These are phyloP conservation scores for Inosperma sp. DNA, from an alignment of 768 basidiomycete genomes.

Conservation along the genomic window DNA sequence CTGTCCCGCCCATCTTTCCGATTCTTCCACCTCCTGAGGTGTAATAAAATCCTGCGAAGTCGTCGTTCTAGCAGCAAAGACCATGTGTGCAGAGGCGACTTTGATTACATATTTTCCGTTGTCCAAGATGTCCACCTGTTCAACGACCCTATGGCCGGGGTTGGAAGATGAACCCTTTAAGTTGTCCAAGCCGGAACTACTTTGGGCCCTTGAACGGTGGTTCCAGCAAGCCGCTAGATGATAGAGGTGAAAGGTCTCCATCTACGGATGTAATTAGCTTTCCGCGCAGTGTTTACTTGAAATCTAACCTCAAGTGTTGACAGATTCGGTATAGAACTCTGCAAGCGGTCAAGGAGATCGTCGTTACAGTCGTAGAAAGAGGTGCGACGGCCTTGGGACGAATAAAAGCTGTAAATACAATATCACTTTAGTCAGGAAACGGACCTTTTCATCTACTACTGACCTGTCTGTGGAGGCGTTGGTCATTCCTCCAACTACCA, in stretches of 20 bases:
- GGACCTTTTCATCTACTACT: background rate
- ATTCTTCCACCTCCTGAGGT: slow-evolving; percentile 53
- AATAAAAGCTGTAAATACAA: slow-evolving; percentile 61
- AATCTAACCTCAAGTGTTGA: slow-evolving; percentile 61
- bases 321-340: slow-evolving; percentile 45
- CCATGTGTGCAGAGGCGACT: slow-evolving; percentile 78
- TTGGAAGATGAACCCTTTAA: too few relatives aligned
- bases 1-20: slow-evolving; percentile 60
- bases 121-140: too few relatives aligned
- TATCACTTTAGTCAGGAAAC: slow-evolving; percentile 2
- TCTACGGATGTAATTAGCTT: slow-evolving; percentile 39
- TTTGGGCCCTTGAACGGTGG: too few relatives aligned
- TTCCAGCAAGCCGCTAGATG: slow-evolving; percentile 76
- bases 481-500: slow-evolving; percentile 43
- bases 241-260: slow-evolving; percentile 81
- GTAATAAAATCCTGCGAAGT: slow-evolving; percentile 72
- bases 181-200: too few relatives aligned
- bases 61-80: slow-evolving; percentile 75
- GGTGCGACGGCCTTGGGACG: slow-evolving; percentile 79
- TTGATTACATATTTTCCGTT: slow-evolving; percentile 53
- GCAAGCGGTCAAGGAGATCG: slow-evolving; percentile 54
- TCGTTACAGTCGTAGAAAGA: slow-evolving; percentile 75
- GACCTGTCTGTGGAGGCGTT: slow-evolving; percentile 86
- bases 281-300: background rate
- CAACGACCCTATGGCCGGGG: too few relatives aligned